Percentiles rank a stretch among this genome's conserved stretches.
Conservation (phyloP, 1,139 yeast species). For the Protomyces macrosporus region DNA sequence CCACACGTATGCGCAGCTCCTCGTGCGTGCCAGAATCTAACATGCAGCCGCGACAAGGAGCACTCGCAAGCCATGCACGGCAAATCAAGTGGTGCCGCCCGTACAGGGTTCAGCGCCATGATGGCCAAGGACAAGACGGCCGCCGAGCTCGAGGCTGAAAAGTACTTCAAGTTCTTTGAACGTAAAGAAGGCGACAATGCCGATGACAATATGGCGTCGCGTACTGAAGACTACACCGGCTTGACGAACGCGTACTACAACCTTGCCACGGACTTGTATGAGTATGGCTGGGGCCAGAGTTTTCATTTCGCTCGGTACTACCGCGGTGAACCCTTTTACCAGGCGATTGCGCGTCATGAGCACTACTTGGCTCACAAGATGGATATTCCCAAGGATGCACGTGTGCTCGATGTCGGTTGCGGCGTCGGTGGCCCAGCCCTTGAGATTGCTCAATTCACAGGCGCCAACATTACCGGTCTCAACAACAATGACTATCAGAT, state of each 20-base stretch:
- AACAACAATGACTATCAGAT: conserved; percentile 97
- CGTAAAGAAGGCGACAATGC: conserved; percentile 53
- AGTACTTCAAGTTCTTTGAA: conserved; percentile 96
- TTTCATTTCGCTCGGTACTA: conserved; percentile 95
- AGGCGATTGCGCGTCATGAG: conserved; percentile 95
- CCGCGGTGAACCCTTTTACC: conserved; percentile 87
- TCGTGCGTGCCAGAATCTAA: not conserved
- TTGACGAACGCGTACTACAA: conserved; percentile 94
- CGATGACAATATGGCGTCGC: conserved; percentile 53
- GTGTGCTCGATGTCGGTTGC: conserved; percentile 95
- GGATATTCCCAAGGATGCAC: conserved; percentile 70
- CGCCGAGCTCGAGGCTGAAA: conserved; percentile 74
- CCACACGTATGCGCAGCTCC: conserved; percentile 2
- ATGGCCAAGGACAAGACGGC: conserved; percentile 73
- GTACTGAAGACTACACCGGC: conserved; percentile 79
- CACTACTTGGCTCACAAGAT: conserved; percentile 88
- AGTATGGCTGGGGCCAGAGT: conserved; percentile 99
- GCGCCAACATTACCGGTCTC: conserved; percentile 78
- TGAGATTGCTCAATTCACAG: conserved; percentile 88
- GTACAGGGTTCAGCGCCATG: conserved; percentile 71
- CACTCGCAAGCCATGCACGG: conserved; percentile 70
- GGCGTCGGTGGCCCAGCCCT: conserved; percentile 99
- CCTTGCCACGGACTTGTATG: conserved; percentile 56
- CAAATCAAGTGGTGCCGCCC: conserved; percentile 50
- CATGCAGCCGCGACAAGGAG: conserved; percentile 15